Evolutionary conservation across 352 stramenopile species (phyloP).

Genomic region (Phytophthora meadii): DNA sequence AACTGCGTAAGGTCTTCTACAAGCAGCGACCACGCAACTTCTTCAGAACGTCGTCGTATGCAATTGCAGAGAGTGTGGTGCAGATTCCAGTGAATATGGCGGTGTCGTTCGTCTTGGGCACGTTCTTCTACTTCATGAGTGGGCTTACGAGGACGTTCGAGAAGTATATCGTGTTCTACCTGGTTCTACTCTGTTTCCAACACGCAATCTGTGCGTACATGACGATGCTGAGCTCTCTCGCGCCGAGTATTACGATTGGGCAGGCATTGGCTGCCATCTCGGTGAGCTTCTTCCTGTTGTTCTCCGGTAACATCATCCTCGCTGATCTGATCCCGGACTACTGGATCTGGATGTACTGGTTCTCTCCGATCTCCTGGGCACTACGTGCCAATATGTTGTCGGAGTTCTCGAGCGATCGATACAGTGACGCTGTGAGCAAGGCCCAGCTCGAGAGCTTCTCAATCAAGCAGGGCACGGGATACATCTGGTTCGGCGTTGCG

Average conservation of each 20-base stretch:
- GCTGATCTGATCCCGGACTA: constrained; percentile 56
- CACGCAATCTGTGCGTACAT: constrained; percentile 56
- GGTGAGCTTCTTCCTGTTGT: constrained; percentile 58
- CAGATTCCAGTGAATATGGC: constrained; percentile 57
- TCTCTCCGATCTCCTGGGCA: constrained; percentile 56
- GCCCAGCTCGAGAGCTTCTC: constrained; percentile 38
- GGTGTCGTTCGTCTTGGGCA: constrained; percentile 77
- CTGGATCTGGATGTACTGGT: constrained; percentile 41
- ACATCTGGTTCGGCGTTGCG: constrained; percentile 43
- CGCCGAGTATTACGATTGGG: constrained; percentile 48
- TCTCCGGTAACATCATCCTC: constrained; percentile 67
- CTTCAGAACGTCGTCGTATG: constrained; percentile 79
- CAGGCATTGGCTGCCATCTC: constrained; percentile 47
- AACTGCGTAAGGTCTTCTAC: constrained; percentile 87
- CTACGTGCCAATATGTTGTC: constrained; percentile 51
- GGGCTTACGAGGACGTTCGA: constrained; percentile 56
- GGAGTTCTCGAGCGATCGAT: constrained; percentile 42
- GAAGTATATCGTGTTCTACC: constrained; percentile 77
- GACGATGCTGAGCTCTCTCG: constrained; percentile 48
- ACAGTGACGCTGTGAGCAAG: constrained; percentile 20
- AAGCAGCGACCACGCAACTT: constrained; percentile 87
- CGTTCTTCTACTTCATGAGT: constrained; percentile 83
- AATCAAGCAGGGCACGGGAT: constrained; percentile 42
- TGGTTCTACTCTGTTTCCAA: constrained; percentile 72
- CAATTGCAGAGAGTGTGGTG: constrained; percentile 58